phyloP scores from a whole-genome alignment of 1,284 basidiomycete genomes.

The Veloboletus limbatus region DNA sequence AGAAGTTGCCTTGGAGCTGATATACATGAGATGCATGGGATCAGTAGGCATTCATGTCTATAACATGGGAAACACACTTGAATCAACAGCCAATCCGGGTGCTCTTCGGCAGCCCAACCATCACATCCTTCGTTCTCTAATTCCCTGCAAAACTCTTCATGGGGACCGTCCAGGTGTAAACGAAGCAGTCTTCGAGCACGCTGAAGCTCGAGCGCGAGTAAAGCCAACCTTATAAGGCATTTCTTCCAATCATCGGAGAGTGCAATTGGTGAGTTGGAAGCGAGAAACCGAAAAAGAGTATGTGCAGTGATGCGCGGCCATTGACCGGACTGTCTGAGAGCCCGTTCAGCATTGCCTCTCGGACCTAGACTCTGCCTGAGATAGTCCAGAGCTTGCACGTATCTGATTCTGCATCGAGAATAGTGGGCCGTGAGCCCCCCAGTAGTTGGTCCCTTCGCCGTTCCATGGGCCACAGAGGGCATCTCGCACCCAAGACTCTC shows the following conservation, averaged over 20 bases:
- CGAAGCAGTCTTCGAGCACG: conserved; percentile 24
- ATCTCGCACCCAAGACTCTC: conserved; percentile 12
- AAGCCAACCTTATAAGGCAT: conserved; percentile 28
- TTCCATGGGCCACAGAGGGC: not conserved
- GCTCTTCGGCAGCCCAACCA: conserved; percentile 12
- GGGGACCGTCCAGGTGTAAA: conserved; percentile 4
- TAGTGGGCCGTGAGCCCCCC: conserved; percentile 17
- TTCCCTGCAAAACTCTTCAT: conserved; percentile 39
- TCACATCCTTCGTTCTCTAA: conserved; percentile 27
- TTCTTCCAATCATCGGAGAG: conserved; percentile 28
- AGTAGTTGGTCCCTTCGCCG: not conserved
- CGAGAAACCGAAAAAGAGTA: conserved; percentile 26
- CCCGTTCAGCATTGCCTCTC: conserved; percentile 13
- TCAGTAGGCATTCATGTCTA: not conserved
- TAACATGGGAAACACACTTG: conserved; percentile 34
- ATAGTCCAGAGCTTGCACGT: not conserved
- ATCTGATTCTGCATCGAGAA: conserved; percentile 2
- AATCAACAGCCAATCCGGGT: conserved; percentile 47
- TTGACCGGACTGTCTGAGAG: conserved; percentile 18
- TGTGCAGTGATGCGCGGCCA: conserved; percentile 32
- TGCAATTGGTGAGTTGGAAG: conserved; percentile 10
- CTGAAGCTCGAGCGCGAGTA: conserved; percentile 33
- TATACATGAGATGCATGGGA: not conserved
- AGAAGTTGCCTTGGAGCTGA: conserved; percentile 46
- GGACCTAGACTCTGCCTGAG: conserved; percentile 18